These are phyloP conservation scores for Isabelozyma heimii DNA, from an alignment of 805 yeast genomes.

Conservation along the genomic window DNA sequence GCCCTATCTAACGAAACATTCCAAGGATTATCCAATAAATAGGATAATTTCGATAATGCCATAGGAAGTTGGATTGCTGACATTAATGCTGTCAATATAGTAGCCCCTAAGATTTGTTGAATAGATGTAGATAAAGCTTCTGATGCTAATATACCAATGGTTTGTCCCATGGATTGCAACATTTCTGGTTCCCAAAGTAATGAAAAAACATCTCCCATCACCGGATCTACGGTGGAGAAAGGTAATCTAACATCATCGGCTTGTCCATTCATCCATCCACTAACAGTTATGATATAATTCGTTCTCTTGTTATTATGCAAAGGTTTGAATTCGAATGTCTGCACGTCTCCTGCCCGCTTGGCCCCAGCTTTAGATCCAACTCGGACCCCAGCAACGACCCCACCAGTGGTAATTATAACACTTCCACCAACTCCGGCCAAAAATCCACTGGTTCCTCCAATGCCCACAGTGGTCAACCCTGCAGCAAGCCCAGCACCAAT, in stretches of 20 bases:
- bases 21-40: slow-evolving; percentile 95
- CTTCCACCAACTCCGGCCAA: slow-evolving; percentile 97
- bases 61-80: slow-evolving; percentile 90
- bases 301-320: slow-evolving; percentile 87
- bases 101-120: slow-evolving; percentile 92
- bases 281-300: slow-evolving; percentile 80
- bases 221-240: slow-evolving; percentile 94
- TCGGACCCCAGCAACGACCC: slow-evolving; percentile 85
- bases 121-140: slow-evolving; percentile 91
- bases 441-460: slow-evolving; percentile 89
- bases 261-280: slow-evolving; percentile 97
- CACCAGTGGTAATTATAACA: slow-evolving; percentile 87
- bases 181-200: slow-evolving; percentile 97
- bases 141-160: slow-evolving; percentile 87
- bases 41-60: slow-evolving; percentile 84
- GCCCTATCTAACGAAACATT: slow-evolving; percentile 95
- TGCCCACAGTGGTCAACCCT: slow-evolving; percentile 91
- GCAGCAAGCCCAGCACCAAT: slow-evolving; percentile 99
- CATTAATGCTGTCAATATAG: slow-evolving; percentile 86
- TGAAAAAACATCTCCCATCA: slow-evolving; percentile 94
- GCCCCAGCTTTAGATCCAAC: slow-evolving; percentile 87
- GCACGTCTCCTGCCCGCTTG: slow-evolving; percentile 84
- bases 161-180: slow-evolving; percentile 94
- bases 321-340: slow-evolving; percentile 92
- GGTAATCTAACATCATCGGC: slow-evolving; percentile 96